Base-by-base conservation (phyloP, 345 rosid genomes). In the Mercurialis annua region DNA sequence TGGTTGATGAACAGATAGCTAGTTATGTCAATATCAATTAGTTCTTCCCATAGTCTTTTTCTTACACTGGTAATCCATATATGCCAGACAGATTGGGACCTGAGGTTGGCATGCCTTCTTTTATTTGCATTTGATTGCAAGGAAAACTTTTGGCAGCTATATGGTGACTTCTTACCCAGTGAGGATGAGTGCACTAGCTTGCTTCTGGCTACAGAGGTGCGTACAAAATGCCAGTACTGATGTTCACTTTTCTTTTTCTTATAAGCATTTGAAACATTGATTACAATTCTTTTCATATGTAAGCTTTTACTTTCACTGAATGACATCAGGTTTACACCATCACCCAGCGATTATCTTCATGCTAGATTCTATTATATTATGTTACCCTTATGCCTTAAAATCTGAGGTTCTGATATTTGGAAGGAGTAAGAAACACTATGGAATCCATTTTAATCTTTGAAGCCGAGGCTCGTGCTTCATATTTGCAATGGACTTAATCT, bases 161-260 rank as follows among this genome's bases (percentile, higher is more conserved):
- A 93, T 60, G 86, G 96, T 8, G 98, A 93, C 79, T 90, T 93
- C 69, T 77, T 93, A 26, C 98, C 98, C 21, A 78, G 88, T 77
- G 80, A 72, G 69, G 92, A 90, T 62, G 97, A 93, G 69, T 87
- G 92, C 77, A 85, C 86, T 58, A 89, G 86, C 88, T 81, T 93
- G 83, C 98, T 93, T 82, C 86, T 90, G 59, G 96, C 98, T 68
- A 83, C 92, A 51, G 92, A 93, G 96, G 98, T 93, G 50, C 4
- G 73, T 66, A 59, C 71, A 40, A 38, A 64, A 44, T 14, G 10
- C 16, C 38, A 29, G 47, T 24, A 1, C 26, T 47, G 48, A 17
- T 23, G 11, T 23, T 29, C 20, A 23, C 31, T 59, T 40, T 23
- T 21, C 4, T 38, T 59, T 29, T 30, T 36, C 34, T 61, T 6